A percentile compares a stretch with the other conserved stretches of the same genome.
Evolutionary conservation across 1,139 yeast species (phyloP).

Genomic region (Saccharomyces hybrid): DNA sequence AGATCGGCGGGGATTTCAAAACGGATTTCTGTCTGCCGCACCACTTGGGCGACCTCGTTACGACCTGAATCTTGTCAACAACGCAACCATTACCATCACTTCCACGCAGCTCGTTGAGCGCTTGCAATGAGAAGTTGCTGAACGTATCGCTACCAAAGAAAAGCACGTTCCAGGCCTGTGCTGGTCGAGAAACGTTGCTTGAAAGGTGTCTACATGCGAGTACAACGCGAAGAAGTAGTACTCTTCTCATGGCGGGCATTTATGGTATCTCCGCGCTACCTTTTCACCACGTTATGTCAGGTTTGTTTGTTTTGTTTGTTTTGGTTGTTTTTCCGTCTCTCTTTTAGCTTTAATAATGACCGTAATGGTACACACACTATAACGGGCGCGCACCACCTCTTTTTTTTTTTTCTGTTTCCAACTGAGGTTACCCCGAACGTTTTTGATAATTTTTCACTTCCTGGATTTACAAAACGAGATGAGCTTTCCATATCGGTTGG

Average conservation of each 20-base stretch:
- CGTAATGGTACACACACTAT: no score
- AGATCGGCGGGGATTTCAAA: slow-evolving; percentile 51
- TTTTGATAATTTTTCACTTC: background rate
- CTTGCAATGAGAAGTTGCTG: slow-evolving; percentile 52
- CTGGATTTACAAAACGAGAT: background rate
- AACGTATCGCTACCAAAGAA: slow-evolving; percentile 81
- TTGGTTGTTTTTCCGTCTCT: no score
- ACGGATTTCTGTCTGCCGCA: slow-evolving; percentile 58
- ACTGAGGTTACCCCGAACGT: background rate
- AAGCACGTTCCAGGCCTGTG: slow-evolving; percentile 38
- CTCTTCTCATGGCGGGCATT: background rate
- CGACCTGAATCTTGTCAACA: slow-evolving; percentile 48
- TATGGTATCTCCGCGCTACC: background rate
- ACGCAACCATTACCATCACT: slow-evolving; percentile 28
- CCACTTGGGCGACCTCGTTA: slow-evolving; percentile 60
- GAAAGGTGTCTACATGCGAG: background rate
- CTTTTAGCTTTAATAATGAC: no score
- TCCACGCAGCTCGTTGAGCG: slow-evolving; percentile 35
- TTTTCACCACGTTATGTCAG: no score
- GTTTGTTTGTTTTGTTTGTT: no score
- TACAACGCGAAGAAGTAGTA: background rate
- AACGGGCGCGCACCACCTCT: background rate
- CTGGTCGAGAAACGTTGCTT: background rate
- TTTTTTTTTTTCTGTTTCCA: slow-evolving; percentile 1
- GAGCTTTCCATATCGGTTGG: background rate